These are phyloP conservation scores for Epichloe gansuensis DNA, from an alignment of 2,329 filamentous ascomycete species.

Conservation along the genomic window DNA sequence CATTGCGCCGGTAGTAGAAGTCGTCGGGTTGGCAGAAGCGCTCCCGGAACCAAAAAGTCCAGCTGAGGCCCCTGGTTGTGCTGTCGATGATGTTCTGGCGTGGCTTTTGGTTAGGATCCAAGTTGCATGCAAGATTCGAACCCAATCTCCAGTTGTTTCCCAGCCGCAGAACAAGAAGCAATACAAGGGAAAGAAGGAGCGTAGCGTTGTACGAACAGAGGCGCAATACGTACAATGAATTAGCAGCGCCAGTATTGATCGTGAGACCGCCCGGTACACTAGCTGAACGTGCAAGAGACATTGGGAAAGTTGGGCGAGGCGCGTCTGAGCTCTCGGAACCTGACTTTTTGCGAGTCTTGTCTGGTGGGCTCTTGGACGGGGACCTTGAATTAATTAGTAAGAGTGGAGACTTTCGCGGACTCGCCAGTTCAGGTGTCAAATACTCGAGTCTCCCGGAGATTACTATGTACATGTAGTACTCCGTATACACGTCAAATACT, in stretches of 20 bases:
- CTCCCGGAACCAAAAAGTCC: constrained; percentile 24
- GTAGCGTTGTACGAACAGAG: background rate
- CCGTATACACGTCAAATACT: too few species aligned
- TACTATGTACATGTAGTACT: too few species aligned
- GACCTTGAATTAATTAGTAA: too few species aligned
- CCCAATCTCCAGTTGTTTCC: background rate
- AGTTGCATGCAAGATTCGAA: background rate
- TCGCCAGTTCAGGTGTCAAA: too few species aligned
- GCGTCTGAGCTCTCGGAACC: constrained; percentile 1
- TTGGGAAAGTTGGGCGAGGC: constrained; percentile 13
- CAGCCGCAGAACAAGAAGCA: background rate
- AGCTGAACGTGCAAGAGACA: constrained; percentile 43
- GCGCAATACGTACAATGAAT: constrained; percentile 25
- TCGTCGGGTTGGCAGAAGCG: constrained; percentile 15
- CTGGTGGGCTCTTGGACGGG: background rate
- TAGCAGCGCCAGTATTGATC: constrained; percentile 51
- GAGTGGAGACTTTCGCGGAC: background rate
- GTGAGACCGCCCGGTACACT: constrained; percentile 48
- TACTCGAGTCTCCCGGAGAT: too few species aligned
- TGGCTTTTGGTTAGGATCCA: background rate
- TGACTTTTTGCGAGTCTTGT: constrained; percentile 3
- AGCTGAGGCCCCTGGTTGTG: constrained; percentile 21
- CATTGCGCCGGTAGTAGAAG: constrained; percentile 19
- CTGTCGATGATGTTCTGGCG: constrained; percentile 14
- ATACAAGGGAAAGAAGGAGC: background rate